phyloP scores from a whole-genome alignment of 2,329 filamentous ascomycete species.

The Paecilomyces niveus region DNA sequence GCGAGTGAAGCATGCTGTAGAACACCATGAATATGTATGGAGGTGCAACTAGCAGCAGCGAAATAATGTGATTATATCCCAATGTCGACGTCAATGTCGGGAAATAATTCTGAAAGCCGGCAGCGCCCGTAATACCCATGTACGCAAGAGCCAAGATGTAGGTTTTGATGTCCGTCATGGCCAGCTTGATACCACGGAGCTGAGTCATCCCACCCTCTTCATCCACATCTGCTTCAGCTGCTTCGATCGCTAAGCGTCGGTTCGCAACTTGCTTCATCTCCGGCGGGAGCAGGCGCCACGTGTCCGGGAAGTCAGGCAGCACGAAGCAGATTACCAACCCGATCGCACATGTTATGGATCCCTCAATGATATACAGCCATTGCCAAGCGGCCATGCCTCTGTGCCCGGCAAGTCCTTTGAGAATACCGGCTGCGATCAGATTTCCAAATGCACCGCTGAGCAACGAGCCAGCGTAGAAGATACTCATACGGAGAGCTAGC shows the following conservation, averaged over 20 bases:
- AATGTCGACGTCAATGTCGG: conserved; percentile 44
- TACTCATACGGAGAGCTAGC: conserved; percentile 43
- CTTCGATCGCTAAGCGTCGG: conserved; percentile 42
- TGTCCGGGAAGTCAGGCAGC: conserved; percentile 37
- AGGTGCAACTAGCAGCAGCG: conserved; percentile 46
- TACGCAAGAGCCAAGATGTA: conserved; percentile 40
- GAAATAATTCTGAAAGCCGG: conserved; percentile 53
- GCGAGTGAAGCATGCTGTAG: conserved; percentile 39
- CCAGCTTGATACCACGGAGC: conserved; percentile 44
- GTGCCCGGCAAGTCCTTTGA: conserved; percentile 30
- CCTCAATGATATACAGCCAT: conserved; percentile 36
- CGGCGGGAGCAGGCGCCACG: conserved; percentile 31
- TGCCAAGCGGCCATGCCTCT: conserved; percentile 32
- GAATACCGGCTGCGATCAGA: conserved; percentile 47
- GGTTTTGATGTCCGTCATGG: conserved; percentile 45
- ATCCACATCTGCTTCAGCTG: conserved; percentile 42
- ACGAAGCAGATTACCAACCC: conserved; percentile 25
- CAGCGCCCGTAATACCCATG: conserved; percentile 43
- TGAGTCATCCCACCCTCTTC: conserved; percentile 43
- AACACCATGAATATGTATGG: conserved; percentile 50
- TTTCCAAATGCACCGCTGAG: conserved; percentile 48
- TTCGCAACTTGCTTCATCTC: conserved; percentile 40
- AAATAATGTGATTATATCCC: conserved; percentile 38
- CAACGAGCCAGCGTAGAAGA: conserved; percentile 46
- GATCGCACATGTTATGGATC: conserved; percentile 26